Conservation (phyloP, 75 land plant genomes). For the Larix kaempferi region DNA sequence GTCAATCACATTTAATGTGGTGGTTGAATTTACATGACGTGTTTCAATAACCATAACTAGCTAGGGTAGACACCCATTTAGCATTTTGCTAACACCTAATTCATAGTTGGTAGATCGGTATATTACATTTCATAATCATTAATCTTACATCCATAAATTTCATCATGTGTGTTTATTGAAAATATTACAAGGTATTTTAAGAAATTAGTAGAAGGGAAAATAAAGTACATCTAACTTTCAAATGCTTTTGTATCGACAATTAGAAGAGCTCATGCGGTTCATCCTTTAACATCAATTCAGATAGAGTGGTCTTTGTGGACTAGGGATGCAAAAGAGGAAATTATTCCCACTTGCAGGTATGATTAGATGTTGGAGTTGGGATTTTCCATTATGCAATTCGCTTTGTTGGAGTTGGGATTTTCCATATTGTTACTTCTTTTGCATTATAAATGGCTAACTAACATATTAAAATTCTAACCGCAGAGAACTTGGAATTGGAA, state of each 20-base stretch:
- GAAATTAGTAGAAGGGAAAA: constrained; percentile 81
- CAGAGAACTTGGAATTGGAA: constrained; percentile 74
- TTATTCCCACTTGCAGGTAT: constrained; percentile 5
- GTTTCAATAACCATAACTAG: no score
- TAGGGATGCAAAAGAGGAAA: background rate
- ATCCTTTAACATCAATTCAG: constrained; percentile 55
- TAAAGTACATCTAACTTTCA: constrained; percentile 65
- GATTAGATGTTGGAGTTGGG: background rate
- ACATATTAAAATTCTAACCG: background rate
- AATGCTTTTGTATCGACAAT: constrained; percentile 69
- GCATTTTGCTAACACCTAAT: no score
- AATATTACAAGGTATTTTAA: no score
- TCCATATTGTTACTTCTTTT: background rate
- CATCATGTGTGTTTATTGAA: no score
- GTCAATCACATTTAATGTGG: no score
- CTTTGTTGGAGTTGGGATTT: no score
- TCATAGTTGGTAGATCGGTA: no score
- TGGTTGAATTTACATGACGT: no score
- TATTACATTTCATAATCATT: no score
- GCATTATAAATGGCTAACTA: background rate
- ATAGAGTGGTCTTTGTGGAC: constrained; percentile 57
- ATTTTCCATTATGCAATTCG: no score
- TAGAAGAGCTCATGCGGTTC: constrained; percentile 62
- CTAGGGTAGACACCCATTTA: no score
- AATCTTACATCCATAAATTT: no score